Evolutionary conservation across 495 filamentous ascomycete genomes (phyloP).

Genomic region (Pyrenopolyporus hunteri): DNA sequence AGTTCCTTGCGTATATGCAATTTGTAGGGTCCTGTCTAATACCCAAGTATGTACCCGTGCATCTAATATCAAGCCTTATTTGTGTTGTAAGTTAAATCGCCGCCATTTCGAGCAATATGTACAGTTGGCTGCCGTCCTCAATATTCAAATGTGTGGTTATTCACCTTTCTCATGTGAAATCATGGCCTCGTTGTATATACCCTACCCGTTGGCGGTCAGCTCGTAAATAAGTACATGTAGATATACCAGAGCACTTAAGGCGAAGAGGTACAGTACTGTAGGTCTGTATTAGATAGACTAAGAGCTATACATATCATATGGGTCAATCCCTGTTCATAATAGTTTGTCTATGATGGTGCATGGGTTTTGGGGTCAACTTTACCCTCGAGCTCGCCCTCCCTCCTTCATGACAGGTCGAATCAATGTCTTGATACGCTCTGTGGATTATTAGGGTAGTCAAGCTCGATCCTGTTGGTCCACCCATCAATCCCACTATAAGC

Average conservation of each 20-base stretch:
- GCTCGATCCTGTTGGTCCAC: background rate
- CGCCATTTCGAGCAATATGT: no score
- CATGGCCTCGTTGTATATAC: no score
- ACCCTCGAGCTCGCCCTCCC: slow-evolving; percentile 3
- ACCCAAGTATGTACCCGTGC: no score
- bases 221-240: no score
- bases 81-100: no score
- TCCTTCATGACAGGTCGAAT: slow-evolving; percentile 19
- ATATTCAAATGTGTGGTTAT: no score
- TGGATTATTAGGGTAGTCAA: background rate
- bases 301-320: background rate
- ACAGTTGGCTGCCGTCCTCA: no score
- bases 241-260: background rate
- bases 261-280: background rate
- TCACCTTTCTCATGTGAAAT: no score
- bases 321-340: background rate
- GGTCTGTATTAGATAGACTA: background rate
- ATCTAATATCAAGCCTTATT: no score
- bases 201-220: no score
- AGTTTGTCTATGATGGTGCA: slow-evolving; percentile 6
- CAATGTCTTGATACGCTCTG: slow-evolving; percentile 12
- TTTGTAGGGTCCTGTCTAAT: no score
- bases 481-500: background rate
- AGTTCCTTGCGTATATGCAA: no score
- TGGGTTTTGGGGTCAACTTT: slow-evolving; percentile 10